phyloP scores from a whole-genome alignment of 441 rosid species.

The Aquilaria agallochum region DNA sequence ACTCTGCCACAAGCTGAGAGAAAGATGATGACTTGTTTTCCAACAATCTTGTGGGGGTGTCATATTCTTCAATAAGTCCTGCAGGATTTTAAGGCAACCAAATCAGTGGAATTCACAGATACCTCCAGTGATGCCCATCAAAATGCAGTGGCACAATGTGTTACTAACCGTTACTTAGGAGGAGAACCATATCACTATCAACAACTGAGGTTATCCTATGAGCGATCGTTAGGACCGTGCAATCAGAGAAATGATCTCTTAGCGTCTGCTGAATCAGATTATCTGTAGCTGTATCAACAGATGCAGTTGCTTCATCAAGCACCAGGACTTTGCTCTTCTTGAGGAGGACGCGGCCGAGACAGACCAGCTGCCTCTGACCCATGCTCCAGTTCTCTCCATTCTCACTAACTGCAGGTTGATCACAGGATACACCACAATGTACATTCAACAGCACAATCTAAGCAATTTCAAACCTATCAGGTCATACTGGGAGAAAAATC shows the following conservation, averaged over 20 bases:
- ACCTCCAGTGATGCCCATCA: not conserved
- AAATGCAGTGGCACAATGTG: too few species aligned
- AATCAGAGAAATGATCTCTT: slow-evolving; percentile 58
- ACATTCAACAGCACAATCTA: slow-evolving; percentile 1
- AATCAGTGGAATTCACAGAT: not conserved
- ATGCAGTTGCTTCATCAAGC: slow-evolving; percentile 96
- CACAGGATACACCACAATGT: not conserved
- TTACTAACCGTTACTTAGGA: slow-evolving; percentile 45
- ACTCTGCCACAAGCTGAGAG: slow-evolving; percentile 78
- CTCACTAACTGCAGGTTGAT: slow-evolving; percentile 51
- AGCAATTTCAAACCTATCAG: not conserved
- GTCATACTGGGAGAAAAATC: not conserved
- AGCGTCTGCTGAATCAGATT: slow-evolving; percentile 79
- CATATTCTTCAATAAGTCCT: slow-evolving; percentile 74
- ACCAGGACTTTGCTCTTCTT: slow-evolving; percentile 82
- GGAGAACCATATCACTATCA: slow-evolving; percentile 73
- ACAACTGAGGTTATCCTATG: slow-evolving; percentile 86
- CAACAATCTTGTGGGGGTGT: slow-evolving; percentile 55
- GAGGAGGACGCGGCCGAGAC: slow-evolving; percentile 79
- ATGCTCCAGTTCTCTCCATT: slow-evolving; percentile 97
- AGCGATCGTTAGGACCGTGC: slow-evolving; percentile 79
- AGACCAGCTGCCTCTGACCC: slow-evolving; percentile 90
- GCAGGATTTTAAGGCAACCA: slow-evolving; percentile 8
- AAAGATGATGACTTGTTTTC: slow-evolving; percentile 72
- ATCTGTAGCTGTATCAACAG: slow-evolving; percentile 86